phyloP scores from a whole-genome alignment of 306 rosid species.

The Alnus glutinosa region DNA sequence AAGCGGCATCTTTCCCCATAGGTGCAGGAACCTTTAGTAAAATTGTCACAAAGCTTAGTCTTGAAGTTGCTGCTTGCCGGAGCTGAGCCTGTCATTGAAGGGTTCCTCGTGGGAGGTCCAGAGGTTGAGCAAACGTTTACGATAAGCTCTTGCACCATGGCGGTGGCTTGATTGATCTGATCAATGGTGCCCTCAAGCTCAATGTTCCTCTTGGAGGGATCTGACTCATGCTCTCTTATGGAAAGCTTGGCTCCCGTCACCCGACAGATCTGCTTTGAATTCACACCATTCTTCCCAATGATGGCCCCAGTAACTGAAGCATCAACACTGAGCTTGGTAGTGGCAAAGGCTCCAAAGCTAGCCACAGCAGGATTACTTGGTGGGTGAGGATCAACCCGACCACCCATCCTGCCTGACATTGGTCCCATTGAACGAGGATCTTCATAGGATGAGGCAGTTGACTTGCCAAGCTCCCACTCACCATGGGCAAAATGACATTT shows the following conservation, averaged over 20 bases:
- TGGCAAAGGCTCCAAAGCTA: slow-evolving; percentile 78
- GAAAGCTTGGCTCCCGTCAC: slow-evolving; percentile 81
- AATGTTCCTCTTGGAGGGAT: slow-evolving; percentile 68
- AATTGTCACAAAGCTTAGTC: slow-evolving; percentile 80
- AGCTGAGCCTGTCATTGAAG: slow-evolving; percentile 27
- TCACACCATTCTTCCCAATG: slow-evolving; percentile 79
- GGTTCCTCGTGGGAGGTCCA: slow-evolving; percentile 46
- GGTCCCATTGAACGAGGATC: slow-evolving; percentile 58
- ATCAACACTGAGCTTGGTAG: slow-evolving; percentile 77
- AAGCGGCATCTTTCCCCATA: slow-evolving; percentile 88
- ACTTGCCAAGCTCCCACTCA: slow-evolving; percentile 86
- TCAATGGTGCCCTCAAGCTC: slow-evolving; percentile 85
- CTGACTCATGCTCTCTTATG: slow-evolving; percentile 71
- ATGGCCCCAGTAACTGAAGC: slow-evolving; percentile 83
- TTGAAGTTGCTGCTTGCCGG: slow-evolving; percentile 56
- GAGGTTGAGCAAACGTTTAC: slow-evolving; percentile 54
- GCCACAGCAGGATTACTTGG: slow-evolving; percentile 57
- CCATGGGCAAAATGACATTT: slow-evolving; percentile 80
- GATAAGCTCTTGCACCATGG: slow-evolving; percentile 83
- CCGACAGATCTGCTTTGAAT: slow-evolving; percentile 80
- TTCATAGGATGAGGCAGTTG: slow-evolving; percentile 58
- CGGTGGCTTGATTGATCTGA: slow-evolving; percentile 78
- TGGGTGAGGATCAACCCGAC: slow-evolving; percentile 48
- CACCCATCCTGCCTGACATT: slow-evolving; percentile 49
- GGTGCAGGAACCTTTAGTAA: slow-evolving; percentile 71